phyloP scores from a whole-genome alignment of 1,139 yeast genomes.

The Blastobotrys aristatus region DNA sequence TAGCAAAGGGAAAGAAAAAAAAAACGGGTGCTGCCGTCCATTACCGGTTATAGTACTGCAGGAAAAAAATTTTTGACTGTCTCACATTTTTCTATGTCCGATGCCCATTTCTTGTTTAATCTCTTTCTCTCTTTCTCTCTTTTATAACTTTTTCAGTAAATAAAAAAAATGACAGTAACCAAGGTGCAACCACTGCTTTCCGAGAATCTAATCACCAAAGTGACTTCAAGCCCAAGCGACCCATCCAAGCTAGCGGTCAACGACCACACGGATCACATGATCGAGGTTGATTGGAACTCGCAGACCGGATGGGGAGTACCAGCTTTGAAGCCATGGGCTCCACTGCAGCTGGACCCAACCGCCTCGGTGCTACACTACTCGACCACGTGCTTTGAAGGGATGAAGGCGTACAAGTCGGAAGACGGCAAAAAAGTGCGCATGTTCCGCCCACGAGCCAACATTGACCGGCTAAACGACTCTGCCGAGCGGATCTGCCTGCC shows the following conservation, averaged over 20 bases:
- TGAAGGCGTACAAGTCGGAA: slow-evolving; percentile 32
- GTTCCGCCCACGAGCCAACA: slow-evolving; percentile 42
- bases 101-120: background rate
- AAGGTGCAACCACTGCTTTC: slow-evolving; percentile 10
- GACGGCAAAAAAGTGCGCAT: slow-evolving; percentile 36
- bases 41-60: too few relatives aligned
- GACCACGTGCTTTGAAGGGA: slow-evolving; percentile 35
- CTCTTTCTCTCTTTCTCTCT: background rate
- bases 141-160: background rate
- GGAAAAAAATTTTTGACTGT: too few relatives aligned
- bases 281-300: slow-evolving; percentile 39
- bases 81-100: too few relatives aligned
- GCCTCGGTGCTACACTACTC: slow-evolving; percentile 34
- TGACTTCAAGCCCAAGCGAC: slow-evolving; percentile 12
- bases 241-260: slow-evolving; percentile 6
- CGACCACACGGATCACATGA: slow-evolving; percentile 40
- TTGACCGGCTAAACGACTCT: slow-evolving; percentile 40
- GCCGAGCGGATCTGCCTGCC: slow-evolving; percentile 41
- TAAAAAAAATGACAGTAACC: background rate
- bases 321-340: slow-evolving; percentile 38
- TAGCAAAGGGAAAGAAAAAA: too few relatives aligned
- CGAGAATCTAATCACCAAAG: slow-evolving; percentile 11
- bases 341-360: slow-evolving; percentile 33
- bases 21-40: background rate
- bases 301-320: slow-evolving; percentile 41